Percentiles rank a stretch among this genome's conserved stretches.
Conservation (phyloP, 2,329 filamentous ascomycete species). For the Orbilia oligospora region DNA sequence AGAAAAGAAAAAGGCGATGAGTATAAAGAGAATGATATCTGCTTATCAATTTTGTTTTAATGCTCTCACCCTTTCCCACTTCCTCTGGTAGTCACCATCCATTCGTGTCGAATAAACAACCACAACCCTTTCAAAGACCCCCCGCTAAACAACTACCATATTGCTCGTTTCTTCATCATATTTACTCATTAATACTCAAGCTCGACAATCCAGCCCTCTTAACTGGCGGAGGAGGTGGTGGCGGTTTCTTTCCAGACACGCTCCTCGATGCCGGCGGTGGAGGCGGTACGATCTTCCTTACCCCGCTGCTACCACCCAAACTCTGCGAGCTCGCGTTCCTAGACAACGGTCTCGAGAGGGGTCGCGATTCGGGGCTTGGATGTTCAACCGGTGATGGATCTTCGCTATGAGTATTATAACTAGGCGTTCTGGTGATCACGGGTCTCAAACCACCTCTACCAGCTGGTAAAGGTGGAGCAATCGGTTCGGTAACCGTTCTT, state of each 20-base stretch:
- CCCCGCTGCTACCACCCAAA: slow-evolving; percentile 21
- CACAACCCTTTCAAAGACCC: background rate
- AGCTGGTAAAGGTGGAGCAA: slow-evolving; percentile 48
- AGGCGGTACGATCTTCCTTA: slow-evolving; percentile 62
- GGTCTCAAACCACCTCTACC: slow-evolving; percentile 40
- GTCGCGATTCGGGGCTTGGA: slow-evolving; percentile 59
- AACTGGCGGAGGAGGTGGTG: slow-evolving; percentile 63
- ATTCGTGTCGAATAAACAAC: background rate
- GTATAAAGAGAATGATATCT: slow-evolving; percentile 11
- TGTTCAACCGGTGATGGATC: slow-evolving; percentile 62
- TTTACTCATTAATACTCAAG: slow-evolving; percentile 49
- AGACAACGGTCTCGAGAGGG: slow-evolving; percentile 44
- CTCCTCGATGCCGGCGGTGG: slow-evolving; percentile 61
- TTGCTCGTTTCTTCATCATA: background rate
- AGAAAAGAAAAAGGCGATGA: slow-evolving; percentile 24
- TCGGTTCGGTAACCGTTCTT: slow-evolving; percentile 53
- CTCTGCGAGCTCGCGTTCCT: slow-evolving; percentile 55
- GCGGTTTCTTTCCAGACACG: slow-evolving; percentile 62
- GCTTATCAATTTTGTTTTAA: background rate
- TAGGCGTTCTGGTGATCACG: slow-evolving; percentile 48
- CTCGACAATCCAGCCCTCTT: slow-evolving; percentile 59
- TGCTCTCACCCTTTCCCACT: no score
- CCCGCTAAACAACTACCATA: background rate
- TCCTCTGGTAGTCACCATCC: no score
- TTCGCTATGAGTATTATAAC: slow-evolving; percentile 50